phyloP scores from a whole-genome alignment of 1,284 basidiomycete genomes.

The Melampsora americana region DNA sequence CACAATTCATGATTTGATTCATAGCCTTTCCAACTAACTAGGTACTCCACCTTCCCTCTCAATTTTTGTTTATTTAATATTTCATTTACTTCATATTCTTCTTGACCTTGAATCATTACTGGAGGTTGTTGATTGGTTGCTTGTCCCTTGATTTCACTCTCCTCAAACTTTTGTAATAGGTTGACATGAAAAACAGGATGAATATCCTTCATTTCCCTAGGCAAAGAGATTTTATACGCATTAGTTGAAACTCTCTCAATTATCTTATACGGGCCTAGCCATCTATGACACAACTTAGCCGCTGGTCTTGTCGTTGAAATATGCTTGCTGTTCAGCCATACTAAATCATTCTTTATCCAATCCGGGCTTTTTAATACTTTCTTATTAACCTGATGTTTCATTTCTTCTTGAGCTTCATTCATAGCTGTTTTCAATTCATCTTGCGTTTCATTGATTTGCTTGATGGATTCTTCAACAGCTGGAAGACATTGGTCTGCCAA shows the following conservation, averaged over 20 bases:
- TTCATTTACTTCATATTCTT: conserved; percentile 8
- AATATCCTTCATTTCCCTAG: not conserved
- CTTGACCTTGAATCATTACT: not conserved
- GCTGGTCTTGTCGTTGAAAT: not conserved
- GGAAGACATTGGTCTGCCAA: not conserved
- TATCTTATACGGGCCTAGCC: no score
- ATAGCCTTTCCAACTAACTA: no score
- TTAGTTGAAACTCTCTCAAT: no score
- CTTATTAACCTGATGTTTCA: conserved; percentile 1
- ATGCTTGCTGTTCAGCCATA: not conserved
- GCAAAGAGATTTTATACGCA: not conserved
- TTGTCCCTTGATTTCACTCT: not conserved
- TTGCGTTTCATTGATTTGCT: not conserved
- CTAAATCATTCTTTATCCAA: not conserved
- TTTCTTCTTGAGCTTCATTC: conserved; percentile 5
- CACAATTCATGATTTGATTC: not conserved
- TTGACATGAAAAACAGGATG: conserved; percentile 12
- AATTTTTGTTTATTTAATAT: not conserved
- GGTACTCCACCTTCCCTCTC: no score
- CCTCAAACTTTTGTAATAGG: not conserved
- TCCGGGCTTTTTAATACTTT: not conserved
- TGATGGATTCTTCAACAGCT: not conserved
- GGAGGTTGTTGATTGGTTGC: not conserved
- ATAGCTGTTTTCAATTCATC: not conserved
- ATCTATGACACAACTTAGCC: not conserved